Conservation (phyloP, 2,329 filamentous ascomycete genomes). For the Aspergillus latus region DNA sequence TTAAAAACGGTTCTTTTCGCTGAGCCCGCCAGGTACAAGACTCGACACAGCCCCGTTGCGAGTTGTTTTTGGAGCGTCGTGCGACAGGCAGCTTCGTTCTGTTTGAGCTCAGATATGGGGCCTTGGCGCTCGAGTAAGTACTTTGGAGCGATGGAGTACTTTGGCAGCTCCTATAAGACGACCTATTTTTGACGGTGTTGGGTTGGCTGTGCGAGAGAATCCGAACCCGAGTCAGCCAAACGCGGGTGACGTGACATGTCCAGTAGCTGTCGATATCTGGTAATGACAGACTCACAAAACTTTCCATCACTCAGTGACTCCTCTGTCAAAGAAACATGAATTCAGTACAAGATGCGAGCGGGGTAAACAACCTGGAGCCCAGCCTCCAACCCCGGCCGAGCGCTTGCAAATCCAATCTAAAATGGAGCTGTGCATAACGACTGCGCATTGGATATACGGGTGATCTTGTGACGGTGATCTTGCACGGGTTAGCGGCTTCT, state of each 20-base stretch:
- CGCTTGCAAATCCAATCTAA: not conserved
- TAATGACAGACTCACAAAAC: not conserved
- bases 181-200: too few species aligned
- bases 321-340: not conserved
- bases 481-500: too few species aligned
- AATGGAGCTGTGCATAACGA: too few species aligned
- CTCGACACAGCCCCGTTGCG: conserved; percentile 1
- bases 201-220: too few species aligned
- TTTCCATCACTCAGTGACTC: not conserved
- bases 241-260: too few species aligned
- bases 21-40: not conserved
- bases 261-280: too few species aligned
- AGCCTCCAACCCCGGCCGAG: too few species aligned
- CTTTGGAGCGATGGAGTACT: not conserved
- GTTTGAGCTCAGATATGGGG: not conserved
- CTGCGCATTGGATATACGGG: too few species aligned
- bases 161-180: not conserved
- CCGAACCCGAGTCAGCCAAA: too few species aligned
- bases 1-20: not conserved
- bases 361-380: not conserved
- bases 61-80: not conserved
- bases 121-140: not conserved
- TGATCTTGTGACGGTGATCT: too few species aligned
- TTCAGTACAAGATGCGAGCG: not conserved
- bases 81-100: conserved; percentile 5